Base-by-base conservation (phyloP, 2,329 filamentous ascomycete species). In the Periconia digitata region DNA sequence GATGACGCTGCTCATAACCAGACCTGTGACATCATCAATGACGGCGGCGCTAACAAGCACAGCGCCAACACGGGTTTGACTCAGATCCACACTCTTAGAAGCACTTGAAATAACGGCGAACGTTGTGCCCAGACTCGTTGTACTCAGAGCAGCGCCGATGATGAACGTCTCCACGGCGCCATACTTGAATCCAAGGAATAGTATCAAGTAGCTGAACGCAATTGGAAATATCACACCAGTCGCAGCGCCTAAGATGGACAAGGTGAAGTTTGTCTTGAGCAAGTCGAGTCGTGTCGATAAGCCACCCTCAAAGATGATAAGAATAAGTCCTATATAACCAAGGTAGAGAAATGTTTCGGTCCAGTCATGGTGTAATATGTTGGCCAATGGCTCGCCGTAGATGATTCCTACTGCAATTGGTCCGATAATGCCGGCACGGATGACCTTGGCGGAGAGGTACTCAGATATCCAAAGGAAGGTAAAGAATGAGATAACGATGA, bases 241-340 rank as follows among this genome's bases (percentile, higher is more conserved):
- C 2, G 72, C 61, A 2, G 76, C 77, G 3, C 69, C 74, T 3
- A 72, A 37, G 21, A 72, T 58, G 51, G 73, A 76, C 23, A 77
- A 62, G 3, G 71, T 15, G 40, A 79, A 70, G 47, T 78, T 78
- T 27, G 72, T 65, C 55, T 72, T 72, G 8, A 79, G 63, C 1
- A 79, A 66, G 53, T 78, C 76, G 3, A 79, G 56, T 0, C 75
- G 74, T 27, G 76, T 67, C 12, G 72, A 71, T 15, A 79, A 63
- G 1, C 76, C 76, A 17, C 76, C 77, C 64, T 79, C 74, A 48
- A 79, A 79, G 35, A 79, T 78, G 47, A 79, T 77, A 34, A 79
- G 58, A 39, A 79, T 74, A 38, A 79, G 58, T 1, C 77, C 76
- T 16, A 79, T 62, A 55, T 79, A 79, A 17, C 77, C 76, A 18